Conservation (phyloP, 768 basidiomycete species). For the Antrodiella citrinella region DNA sequence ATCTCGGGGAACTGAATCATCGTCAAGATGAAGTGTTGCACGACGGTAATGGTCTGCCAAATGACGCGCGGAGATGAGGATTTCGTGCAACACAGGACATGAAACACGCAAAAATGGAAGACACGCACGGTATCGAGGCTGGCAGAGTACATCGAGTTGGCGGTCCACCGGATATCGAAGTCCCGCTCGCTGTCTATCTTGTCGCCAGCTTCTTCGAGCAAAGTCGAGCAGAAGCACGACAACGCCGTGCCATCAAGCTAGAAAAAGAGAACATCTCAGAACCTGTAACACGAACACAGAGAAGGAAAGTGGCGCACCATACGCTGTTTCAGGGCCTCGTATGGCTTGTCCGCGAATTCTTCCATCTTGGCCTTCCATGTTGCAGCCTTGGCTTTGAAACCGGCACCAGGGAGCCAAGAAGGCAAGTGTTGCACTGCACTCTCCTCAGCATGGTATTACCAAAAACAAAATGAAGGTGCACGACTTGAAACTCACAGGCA, state of each 20-base stretch:
- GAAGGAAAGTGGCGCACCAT: conserved; percentile 31
- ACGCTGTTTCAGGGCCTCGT: conserved; percentile 45
- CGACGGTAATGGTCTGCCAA: conserved; percentile 47
- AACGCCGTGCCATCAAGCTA: conserved; percentile 30
- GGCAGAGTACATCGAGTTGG: conserved; percentile 74
- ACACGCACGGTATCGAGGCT: conserved; percentile 53
- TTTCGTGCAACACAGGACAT: background rate
- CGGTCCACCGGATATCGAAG: conserved; percentile 71
- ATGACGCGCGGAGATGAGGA: background rate
- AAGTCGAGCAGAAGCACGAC: conserved; percentile 37
- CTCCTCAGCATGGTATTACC: background rate
- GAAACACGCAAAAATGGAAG: no score
- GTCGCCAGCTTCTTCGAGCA: conserved; percentile 42
- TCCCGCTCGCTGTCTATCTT: conserved; percentile 32
- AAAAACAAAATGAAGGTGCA: no score
- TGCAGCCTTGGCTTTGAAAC: conserved; percentile 53
- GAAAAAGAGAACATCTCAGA: conserved; percentile 3
- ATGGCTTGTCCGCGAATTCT: conserved; percentile 58
- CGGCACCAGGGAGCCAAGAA: conserved; percentile 57
- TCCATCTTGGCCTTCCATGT: conserved; percentile 58
- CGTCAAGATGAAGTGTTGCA: conserved; percentile 57
- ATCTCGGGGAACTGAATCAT: conserved; percentile 56
- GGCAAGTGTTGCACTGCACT: conserved; percentile 47
- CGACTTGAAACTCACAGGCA: conserved; percentile 24
- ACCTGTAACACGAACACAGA: background rate